Evolutionary conservation across 2,329 filamentous ascomycete genomes (phyloP), one percentile per base, ranked within the genome.

Genomic region (Podosphaera aphanis): DNA sequence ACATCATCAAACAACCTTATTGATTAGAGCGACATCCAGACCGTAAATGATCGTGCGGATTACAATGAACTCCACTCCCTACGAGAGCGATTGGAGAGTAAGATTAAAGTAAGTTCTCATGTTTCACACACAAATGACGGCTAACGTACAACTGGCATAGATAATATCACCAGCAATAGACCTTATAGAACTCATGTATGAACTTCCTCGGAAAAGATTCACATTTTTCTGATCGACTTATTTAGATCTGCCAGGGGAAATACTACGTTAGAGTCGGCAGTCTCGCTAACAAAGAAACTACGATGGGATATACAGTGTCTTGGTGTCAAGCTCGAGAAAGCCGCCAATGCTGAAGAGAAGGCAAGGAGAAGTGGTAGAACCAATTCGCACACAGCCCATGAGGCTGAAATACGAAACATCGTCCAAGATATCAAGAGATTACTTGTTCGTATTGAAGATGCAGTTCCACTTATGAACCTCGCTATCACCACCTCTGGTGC

Each of bases 401-500:
- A 78, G 47, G 61, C 65, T 1, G 77, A 88, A 56, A 65, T 93
- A 19, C 68, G 72, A 45, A 63, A 65, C 35, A 81, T 95, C 51
- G 74, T 88, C 45, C 58, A 64, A 10, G 81, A 86, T 40, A 88
- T 93, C 56, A 82, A 77, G 57, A 68, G 65, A 11, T 64, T 98
- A 2, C 69, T 95, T 1, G 64, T 66, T 10, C 74, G 79, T 7
- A 93, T 98, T 50, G 88, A 95, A 59, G 79, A 90, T 60, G 82
- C 88, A 11, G 83, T 95, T 10, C 88, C 88, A 0, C 67, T 93
- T 2, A 79, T 98, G 59, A 93, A 90, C 55, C 69, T 98, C 23
- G 90, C 90, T 46, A 93, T 98, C 52, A 90, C 84, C 1, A 88
- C 86, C 0, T 94, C 88, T 1, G 90, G 90, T 0, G 85, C 88